Percentiles rank a stretch among this genome's conserved stretches.
These are phyloP conservation scores for Podospora didyma DNA, from an alignment of 495 filamentous ascomycete species.

Conservation along the genomic window DNA sequence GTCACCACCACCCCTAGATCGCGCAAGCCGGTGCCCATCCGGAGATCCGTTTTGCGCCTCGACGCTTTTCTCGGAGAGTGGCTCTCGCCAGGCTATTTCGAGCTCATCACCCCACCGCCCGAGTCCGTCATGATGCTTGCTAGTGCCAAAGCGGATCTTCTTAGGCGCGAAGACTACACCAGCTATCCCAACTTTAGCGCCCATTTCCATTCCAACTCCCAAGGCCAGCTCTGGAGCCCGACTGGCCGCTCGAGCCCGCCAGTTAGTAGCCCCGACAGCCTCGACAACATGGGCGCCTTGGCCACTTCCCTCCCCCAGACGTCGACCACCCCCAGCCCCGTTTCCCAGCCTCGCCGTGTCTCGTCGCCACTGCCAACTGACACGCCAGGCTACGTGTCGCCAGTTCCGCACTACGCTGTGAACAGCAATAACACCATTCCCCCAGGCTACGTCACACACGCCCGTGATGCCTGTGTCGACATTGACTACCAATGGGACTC, in stretches of 20 bases:
- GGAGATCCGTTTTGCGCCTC: constrained; percentile 65
- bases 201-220: constrained; percentile 26
- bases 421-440: constrained; percentile 78
- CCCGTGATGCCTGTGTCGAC: constrained; percentile 80
- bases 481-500: constrained; percentile 96
- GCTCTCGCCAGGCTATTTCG: constrained; percentile 89
- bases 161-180: constrained; percentile 63
- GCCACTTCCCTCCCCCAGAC: constrained; percentile 23
- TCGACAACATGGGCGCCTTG: constrained; percentile 23
- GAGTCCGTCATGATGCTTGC: constrained; percentile 80
- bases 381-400: constrained; percentile 60
- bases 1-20: neutral
- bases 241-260: constrained; percentile 1
- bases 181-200: constrained; percentile 39
- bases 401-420: constrained; percentile 78
- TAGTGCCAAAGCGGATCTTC: constrained; percentile 77
- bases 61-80: constrained; percentile 96
- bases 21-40: constrained; percentile 14
- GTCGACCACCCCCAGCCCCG: constrained; percentile 15
- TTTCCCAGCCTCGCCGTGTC: neutral
- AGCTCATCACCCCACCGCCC: constrained; percentile 85
- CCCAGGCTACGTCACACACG: constrained; percentile 81
- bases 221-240: constrained; percentile 39
- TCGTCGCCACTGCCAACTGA: constrained; percentile 6
- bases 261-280: constrained; percentile 8